These are phyloP conservation scores for Petunia hybrid DNA, from an alignment of 305 asterid species.

Conservation along the genomic window DNA sequence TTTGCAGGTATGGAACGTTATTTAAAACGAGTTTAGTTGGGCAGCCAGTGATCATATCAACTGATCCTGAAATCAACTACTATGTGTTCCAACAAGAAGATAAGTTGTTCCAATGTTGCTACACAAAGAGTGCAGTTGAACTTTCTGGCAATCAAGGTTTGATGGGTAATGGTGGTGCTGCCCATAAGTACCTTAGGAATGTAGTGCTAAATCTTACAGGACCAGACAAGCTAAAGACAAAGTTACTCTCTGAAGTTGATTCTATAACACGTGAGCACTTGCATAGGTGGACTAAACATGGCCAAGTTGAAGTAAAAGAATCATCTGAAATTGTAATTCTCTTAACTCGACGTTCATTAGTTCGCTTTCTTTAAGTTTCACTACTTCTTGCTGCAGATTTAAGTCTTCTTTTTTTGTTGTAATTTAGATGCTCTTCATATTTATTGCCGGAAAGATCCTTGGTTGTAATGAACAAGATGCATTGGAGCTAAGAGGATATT, in stretches of 20 bases:
- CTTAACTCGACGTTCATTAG: not conserved
- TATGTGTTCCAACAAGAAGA: slow-evolving; percentile 40
- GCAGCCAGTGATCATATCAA: slow-evolving; percentile 30
- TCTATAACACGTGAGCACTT: slow-evolving; percentile 14
- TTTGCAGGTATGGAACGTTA: slow-evolving; percentile 34
- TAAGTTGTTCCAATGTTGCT: slow-evolving; percentile 25
- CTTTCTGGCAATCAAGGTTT: slow-evolving; percentile 19
- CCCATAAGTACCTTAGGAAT: slow-evolving; percentile 37
- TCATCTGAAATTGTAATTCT: slow-evolving; percentile 15
- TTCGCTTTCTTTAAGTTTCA: not conserved
- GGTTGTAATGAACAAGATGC: slow-evolving; percentile 19
- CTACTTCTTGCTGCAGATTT: not conserved
- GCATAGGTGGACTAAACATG: slow-evolving; percentile 6
- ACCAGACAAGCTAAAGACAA: slow-evolving; percentile 27
- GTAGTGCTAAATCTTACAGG: slow-evolving; percentile 27
- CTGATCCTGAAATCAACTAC: slow-evolving; percentile 31
- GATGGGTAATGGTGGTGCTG: slow-evolving; percentile 6
- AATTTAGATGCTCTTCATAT: slow-evolving; percentile 22
- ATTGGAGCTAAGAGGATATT: slow-evolving; percentile 14
- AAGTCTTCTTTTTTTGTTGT: not conserved
- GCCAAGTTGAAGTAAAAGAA: slow-evolving; percentile 17
- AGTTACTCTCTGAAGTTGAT: slow-evolving; percentile 27
- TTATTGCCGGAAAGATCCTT: slow-evolving; percentile 21
- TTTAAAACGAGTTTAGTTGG: slow-evolving; percentile 40
- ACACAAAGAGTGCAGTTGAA: slow-evolving; percentile 27